Conservation (phyloP, 192 early-diverging fungal species). For the Umbelopsis isabellina region DNA sequence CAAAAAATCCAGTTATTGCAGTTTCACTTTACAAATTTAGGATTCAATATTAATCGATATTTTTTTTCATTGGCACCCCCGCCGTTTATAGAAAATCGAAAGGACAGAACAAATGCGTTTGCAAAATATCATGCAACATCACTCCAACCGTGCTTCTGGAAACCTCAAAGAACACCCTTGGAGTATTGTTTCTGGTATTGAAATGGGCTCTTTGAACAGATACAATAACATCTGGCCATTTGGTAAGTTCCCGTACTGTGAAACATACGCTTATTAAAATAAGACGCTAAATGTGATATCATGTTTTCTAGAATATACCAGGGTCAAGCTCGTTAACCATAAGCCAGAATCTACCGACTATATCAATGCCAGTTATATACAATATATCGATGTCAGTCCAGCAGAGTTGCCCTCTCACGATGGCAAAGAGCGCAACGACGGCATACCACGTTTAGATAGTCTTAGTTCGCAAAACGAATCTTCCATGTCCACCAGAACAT, state of each 20-base stretch:
- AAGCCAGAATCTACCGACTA: conserved; percentile 36
- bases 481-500: neutral
- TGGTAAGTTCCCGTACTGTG: conserved; percentile 33
- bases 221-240: conserved; percentile 89
- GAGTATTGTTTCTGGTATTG: conserved; percentile 80
- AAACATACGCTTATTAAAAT: neutral
- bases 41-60: no score
- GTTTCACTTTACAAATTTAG: neutral
- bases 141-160: conserved; percentile 46
- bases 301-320: conserved; percentile 37
- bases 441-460: conserved; percentile 2
- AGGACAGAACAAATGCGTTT: conserved; percentile 69
- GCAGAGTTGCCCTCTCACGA: neutral
- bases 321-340: conserved; percentile 35
- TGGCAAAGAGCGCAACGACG: neutral
- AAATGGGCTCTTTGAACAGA: conserved; percentile 75
- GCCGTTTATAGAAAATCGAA: conserved; percentile 56
- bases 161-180: conserved; percentile 52
- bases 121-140: conserved; percentile 69
- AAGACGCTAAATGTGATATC: neutral
- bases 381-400: conserved; percentile 27
- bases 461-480: conserved; percentile 11
- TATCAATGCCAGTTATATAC: conserved; percentile 44
- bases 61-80: conserved; percentile 38
- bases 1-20: no score